These are phyloP conservation scores for Linnemannia zychae DNA, from an alignment of 192 early-diverging fungal genomes.

Conservation along the genomic window DNA sequence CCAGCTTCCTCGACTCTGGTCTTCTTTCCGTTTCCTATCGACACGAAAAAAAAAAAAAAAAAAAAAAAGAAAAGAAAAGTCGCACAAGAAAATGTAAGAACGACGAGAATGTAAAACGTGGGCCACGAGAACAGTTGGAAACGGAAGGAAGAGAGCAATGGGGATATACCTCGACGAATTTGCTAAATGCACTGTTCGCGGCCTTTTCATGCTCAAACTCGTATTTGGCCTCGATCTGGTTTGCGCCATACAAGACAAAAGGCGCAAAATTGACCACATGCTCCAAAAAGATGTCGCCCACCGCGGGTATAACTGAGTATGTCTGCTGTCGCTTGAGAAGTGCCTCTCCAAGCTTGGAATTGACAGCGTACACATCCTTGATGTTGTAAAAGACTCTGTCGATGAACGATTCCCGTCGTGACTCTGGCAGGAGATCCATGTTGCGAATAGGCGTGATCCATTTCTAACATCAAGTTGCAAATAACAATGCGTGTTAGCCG, in stretches of 20 bases:
- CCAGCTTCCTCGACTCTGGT: constrained; percentile 85
- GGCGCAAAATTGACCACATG: constrained; percentile 79
- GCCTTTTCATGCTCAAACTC: constrained; percentile 85
- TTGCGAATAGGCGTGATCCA: constrained; percentile 76
- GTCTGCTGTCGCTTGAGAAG: constrained; percentile 75
- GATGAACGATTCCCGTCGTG: constrained; percentile 79
- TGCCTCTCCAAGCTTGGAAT: constrained; percentile 70
- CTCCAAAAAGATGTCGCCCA: constrained; percentile 89
- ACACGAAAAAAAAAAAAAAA: constrained; percentile 9
- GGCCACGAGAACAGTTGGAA: background rate
- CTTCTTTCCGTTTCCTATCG: constrained; percentile 79
- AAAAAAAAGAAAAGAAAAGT: constrained; percentile 1
- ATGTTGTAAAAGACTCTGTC: constrained; percentile 86
- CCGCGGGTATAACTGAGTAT: constrained; percentile 78
- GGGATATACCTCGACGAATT: constrained; percentile 81
- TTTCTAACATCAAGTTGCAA: constrained; percentile 28
- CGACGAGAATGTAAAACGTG: background rate
- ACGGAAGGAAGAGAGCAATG: background rate
- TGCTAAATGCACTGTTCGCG: constrained; percentile 72
- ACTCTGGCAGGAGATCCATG: constrained; percentile 73
- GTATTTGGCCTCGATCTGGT: constrained; percentile 87
- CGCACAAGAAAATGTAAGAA: background rate
- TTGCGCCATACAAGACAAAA: constrained; percentile 89
- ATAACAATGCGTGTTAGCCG: background rate
- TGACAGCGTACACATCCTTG: constrained; percentile 71